Percentiles rank a stretch among this genome's conserved stretches.
These are phyloP conservation scores for Neurospora tetraspora DNA, from an alignment of 495 filamentous ascomycete species.

Conservation along the genomic window DNA sequence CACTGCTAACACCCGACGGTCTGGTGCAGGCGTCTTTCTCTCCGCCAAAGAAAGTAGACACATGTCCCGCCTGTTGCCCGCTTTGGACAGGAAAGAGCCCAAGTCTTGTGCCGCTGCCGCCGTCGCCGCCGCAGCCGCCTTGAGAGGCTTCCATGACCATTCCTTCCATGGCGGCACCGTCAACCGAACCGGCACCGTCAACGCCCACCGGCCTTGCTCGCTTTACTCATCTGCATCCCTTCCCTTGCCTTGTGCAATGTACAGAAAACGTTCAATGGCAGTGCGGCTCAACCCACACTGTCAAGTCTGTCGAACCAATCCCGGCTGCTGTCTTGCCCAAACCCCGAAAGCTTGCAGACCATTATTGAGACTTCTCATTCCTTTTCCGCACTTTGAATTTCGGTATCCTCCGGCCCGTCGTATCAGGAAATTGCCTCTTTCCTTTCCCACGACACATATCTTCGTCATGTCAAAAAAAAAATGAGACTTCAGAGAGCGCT, in stretches of 20 bases:
- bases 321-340: slow-evolving; percentile 1
- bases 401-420: slow-evolving; percentile 20
- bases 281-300: neutral
- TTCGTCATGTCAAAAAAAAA: neutral
- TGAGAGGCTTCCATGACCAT: neutral
- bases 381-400: slow-evolving; percentile 13
- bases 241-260: neutral
- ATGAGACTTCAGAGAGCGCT: neutral
- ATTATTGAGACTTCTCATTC: slow-evolving; percentile 20
- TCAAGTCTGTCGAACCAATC: neutral
- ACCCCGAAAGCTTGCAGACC: slow-evolving; percentile 22
- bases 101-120: neutral
- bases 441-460: neutral
- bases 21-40: neutral
- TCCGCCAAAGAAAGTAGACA: neutral
- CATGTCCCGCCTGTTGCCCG: neutral
- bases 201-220: neutral
- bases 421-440: slow-evolving; percentile 10
- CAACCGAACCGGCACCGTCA: neutral
- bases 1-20: neutral
- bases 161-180: neutral
- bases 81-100: neutral
- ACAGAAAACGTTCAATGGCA: neutral
- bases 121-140: neutral
- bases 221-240: neutral